Evolutionary conservation across 768 basidiomycete genomes (phyloP).

Genomic region (Agaricus blazei): DNA sequence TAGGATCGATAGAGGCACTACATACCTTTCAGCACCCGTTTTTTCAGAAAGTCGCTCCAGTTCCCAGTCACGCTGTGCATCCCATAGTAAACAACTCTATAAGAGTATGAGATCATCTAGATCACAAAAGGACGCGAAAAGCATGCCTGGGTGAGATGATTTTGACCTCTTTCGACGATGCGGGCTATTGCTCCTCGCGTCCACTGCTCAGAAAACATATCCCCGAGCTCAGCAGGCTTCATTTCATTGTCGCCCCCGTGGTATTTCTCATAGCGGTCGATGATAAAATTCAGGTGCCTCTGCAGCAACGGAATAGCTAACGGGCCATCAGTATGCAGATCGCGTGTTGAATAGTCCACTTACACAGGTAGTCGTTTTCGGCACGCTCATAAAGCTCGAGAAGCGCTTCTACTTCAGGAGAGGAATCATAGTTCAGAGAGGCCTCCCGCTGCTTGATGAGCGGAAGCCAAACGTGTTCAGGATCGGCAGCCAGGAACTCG

Average conservation of each 20-base stretch:
- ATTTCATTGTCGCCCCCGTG: constrained; percentile 28
- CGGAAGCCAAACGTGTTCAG: constrained; percentile 67
- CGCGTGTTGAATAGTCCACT: constrained; percentile 22
- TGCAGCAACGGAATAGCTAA: constrained; percentile 73
- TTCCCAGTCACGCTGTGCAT: constrained; percentile 70
- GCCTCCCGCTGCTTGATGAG: constrained; percentile 52
- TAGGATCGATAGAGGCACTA: not conserved
- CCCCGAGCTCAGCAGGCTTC: constrained; percentile 48
- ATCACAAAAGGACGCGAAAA: not conserved
- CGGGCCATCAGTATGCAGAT: constrained; percentile 7
- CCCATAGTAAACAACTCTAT: constrained; percentile 72
- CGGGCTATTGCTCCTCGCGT: constrained; percentile 50
- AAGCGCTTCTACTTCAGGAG: constrained; percentile 48
- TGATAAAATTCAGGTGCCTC: constrained; percentile 61
- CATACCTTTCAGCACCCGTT: constrained; percentile 40
- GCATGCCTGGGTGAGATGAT: constrained; percentile 61
- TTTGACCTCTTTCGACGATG: constrained; percentile 50
- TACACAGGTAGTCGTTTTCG: constrained; percentile 77
- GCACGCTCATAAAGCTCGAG: constrained; percentile 61
- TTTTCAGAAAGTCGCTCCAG: constrained; percentile 53
- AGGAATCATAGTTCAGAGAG: constrained; percentile 45
- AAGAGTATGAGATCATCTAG: constrained; percentile 1
- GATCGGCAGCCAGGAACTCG: constrained; percentile 56
- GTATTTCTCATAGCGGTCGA: constrained; percentile 37
- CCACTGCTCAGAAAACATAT: constrained; percentile 58